These are phyloP conservation scores for Aureobasidium uvarum DNA, from an alignment of 2,329 filamentous ascomycete species.

Conservation along the genomic window DNA sequence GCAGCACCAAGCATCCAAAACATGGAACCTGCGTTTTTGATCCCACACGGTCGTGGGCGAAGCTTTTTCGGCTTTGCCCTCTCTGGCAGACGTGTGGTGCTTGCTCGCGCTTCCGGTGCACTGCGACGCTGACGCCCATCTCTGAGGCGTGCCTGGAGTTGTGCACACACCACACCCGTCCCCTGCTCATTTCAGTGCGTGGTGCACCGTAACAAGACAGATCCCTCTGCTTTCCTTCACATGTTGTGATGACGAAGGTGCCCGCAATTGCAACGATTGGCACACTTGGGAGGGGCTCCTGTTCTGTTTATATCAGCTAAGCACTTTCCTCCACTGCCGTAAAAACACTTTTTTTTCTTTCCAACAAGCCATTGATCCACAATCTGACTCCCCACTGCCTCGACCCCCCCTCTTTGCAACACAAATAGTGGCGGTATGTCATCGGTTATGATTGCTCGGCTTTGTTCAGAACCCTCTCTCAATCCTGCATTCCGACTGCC, in stretches of 20 bases:
- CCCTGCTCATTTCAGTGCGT: conserved; percentile 26
- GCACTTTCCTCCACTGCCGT: conserved; percentile 21
- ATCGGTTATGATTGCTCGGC: conserved; percentile 26
- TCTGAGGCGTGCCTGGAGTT: conserved; percentile 24
- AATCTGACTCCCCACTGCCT: conserved; percentile 14
- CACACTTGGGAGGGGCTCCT: conserved; percentile 6
- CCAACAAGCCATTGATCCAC: conserved; percentile 16
- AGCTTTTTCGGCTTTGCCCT: conserved; percentile 19
- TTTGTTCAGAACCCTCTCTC: conserved; percentile 24
- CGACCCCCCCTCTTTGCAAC: conserved; percentile 21
- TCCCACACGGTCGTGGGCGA: conserved; percentile 16
- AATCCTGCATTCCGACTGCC: conserved; percentile 35
- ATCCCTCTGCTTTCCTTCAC: conserved; percentile 22
- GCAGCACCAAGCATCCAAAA: conserved; percentile 23
- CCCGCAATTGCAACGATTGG: conserved; percentile 22
- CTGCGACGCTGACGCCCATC: conserved; percentile 22
- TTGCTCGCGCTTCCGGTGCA: conserved; percentile 14
- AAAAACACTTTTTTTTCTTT: conserved; percentile 24
- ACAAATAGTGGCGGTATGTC: conserved; percentile 26
- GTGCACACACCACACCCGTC: conserved; percentile 26
- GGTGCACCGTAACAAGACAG: conserved; percentile 25
- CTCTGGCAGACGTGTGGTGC: conserved; percentile 14
- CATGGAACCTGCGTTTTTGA: conserved; percentile 23
- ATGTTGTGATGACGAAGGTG: conserved; percentile 26
- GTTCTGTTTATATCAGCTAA: conserved; percentile 26